Base-by-base conservation (phyloP, 495 filamentous ascomycete species). In the Neurospora sp. region DNA sequence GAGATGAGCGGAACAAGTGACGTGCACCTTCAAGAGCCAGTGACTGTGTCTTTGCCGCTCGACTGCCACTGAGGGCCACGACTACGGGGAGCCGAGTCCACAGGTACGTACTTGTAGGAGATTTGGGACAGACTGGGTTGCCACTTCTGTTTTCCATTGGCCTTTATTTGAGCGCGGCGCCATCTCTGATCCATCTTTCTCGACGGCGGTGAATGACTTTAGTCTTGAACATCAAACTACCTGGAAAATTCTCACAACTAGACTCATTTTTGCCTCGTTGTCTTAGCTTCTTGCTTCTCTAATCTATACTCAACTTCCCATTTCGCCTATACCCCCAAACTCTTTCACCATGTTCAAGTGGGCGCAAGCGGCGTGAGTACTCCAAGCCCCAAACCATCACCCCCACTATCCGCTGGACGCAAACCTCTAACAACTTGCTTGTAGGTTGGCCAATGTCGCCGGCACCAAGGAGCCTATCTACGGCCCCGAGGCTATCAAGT, bases 381-480 rank as follows among this genome's bases (percentile, higher is more conserved):
- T 61, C 42, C 39, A 39, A 22, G 59, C 35, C 20, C 39, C 18
- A 14, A 68, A 44, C 73, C 78, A 53, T 31, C 16, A 11, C 68
- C 27, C 71, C 31, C 35, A 40, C 37, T 61, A 27, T 44, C 20
- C 38, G 59, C 20, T 40, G n/a, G 5, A 68, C 18, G 22, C 70
- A 40, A 72, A 65, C 39, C 73, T 74, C 70, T 68, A 76, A 71
- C 72, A 37, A 71, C 71, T 71, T 73, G 35, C 37, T 73, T 39
- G 14, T 71, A 97, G 94, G 82, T 86, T 97, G 81, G 92, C 95
- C 80, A 90, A 93, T 81, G 94, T 96, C 75, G 93, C 93, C 71
- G 96, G 96, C 82, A 97, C 94, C 71, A 91, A 94, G 81, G 96
- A 99, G 85, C 96, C 96, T 72, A 92, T 96, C 84, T 97, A 99